These are phyloP conservation scores for Microdochium trichocladiopsis DNA, from an alignment of 2,329 filamentous ascomycete genomes.

Conservation along the genomic window DNA sequence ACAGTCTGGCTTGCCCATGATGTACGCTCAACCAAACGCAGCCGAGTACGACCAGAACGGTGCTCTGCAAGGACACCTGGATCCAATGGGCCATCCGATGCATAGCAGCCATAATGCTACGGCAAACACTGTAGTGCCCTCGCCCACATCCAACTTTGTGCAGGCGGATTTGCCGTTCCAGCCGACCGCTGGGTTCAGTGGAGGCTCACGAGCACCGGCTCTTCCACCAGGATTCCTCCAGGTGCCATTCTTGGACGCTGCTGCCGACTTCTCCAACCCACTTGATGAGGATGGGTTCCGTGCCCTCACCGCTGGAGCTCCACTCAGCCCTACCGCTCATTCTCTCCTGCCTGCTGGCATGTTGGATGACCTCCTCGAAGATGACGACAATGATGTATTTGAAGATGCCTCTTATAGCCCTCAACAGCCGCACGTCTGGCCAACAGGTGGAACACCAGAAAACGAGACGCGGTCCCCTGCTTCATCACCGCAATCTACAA, in stretches of 20 bases:
- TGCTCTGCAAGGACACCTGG: constrained; percentile 24
- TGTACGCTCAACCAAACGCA: constrained; percentile 36
- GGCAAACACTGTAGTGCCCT: constrained; percentile 26
- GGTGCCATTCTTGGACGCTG: constrained; percentile 44
- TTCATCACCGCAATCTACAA: constrained; percentile 50
- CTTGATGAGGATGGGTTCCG: constrained; percentile 58
- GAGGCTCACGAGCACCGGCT: constrained; percentile 26
- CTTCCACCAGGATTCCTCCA: constrained; percentile 42
- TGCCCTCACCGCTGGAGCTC: constrained; percentile 55
- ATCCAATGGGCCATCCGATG: neutral
- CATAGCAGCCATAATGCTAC: neutral
- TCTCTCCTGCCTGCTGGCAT: constrained; percentile 64
- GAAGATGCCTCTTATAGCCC: neutral
- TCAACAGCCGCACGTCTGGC: constrained; percentile 20
- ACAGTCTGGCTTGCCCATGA: constrained; percentile 31
- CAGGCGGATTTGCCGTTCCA: constrained; percentile 31
- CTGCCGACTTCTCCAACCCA: constrained; percentile 31
- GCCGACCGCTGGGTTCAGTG: constrained; percentile 44
- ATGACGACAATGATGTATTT: constrained; percentile 34
- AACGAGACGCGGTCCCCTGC: constrained; percentile 52
- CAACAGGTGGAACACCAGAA: constrained; percentile 23
- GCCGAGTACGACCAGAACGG: constrained; percentile 40
- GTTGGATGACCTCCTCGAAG: constrained; percentile 52
- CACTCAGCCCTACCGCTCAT: constrained; percentile 71
- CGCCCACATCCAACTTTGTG: constrained; percentile 32